Percentiles rank a stretch among this genome's conserved stretches.
Evolutionary conservation across 345 rosid species (phyloP).

Genomic region (Citrus australasica): DNA sequence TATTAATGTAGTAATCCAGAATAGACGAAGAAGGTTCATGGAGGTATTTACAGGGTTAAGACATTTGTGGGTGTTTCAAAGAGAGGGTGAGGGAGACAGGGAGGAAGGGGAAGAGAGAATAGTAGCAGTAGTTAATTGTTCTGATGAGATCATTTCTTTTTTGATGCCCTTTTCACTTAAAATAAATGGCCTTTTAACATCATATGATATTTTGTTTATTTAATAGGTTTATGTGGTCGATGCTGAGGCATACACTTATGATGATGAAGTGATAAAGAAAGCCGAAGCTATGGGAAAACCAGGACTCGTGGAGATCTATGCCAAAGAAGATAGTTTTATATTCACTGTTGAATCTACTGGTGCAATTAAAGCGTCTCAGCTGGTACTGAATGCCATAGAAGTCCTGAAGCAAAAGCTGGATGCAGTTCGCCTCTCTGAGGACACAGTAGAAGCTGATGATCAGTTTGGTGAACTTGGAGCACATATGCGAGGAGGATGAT

Average conservation of each 20-base stretch:
- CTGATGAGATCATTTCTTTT: neutral
- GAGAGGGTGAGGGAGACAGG: neutral
- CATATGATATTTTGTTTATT: neutral
- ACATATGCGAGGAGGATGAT: constrained; percentile 92
- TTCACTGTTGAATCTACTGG: constrained; percentile 96
- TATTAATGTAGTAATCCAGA: neutral
- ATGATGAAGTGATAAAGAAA: constrained; percentile 87
- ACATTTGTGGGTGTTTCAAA: neutral
- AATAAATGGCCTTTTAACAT: neutral
- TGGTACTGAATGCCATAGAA: constrained; percentile 86
- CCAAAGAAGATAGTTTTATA: constrained; percentile 81
- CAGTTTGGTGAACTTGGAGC: constrained; percentile 99
- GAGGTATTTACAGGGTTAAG: neutral
- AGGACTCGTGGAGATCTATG: constrained; percentile 79
- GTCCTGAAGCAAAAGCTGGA: constrained; percentile 85
- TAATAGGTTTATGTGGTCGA: constrained; percentile 74
- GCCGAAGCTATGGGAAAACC: constrained; percentile 92
- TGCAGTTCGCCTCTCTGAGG: constrained; percentile 87
- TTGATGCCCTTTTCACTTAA: neutral
- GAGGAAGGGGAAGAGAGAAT: neutral
- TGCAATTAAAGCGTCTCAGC: constrained; percentile 83
- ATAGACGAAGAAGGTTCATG: neutral
- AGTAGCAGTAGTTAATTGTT: neutral
- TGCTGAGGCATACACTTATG: constrained; percentile 88
- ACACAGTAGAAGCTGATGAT: constrained; percentile 95